phyloP scores from a whole-genome alignment of 2,329 filamentous ascomycete species.

The Fusarium nodosum region DNA sequence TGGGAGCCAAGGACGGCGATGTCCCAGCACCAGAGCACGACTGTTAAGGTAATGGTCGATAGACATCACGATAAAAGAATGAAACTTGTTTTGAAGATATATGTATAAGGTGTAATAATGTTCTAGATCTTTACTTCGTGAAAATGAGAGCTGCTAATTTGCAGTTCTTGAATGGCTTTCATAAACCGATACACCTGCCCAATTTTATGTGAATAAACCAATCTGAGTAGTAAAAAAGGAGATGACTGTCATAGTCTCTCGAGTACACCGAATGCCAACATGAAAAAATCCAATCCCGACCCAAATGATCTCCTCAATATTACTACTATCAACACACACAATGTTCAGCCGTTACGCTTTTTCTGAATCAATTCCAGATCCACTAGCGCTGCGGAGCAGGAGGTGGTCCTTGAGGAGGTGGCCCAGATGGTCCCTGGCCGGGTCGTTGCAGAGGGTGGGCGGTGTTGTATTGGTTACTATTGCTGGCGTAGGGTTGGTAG shows the following conservation, averaged over 20 bases:
- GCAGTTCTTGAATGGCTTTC: conserved; percentile 32
- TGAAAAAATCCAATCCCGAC: conserved; percentile 25
- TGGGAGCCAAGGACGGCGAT: conserved; percentile 76
- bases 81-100: background rate
- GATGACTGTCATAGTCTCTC: conserved; percentile 29
- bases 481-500: conserved; percentile 44
- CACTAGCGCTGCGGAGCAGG: conserved; percentile 48
- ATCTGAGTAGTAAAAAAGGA: conserved; percentile 40
- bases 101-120: conserved; percentile 44
- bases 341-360: conserved; percentile 30
- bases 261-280: conserved; percentile 38
- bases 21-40: conserved; percentile 77
- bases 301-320: conserved; percentile 21
- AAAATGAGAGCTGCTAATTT: conserved; percentile 38
- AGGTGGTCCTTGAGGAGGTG: conserved; percentile 49
- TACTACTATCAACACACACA: conserved; percentile 29
- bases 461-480: conserved; percentile 39
- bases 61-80: background rate
- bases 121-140: conserved; percentile 50
- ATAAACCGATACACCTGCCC: conserved; percentile 41
- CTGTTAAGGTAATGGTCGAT: conserved; percentile 63
- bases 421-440: conserved; percentile 34
- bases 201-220: conserved; percentile 32
- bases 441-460: conserved; percentile 43
- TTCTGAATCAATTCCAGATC: conserved; percentile 39